Base-by-base conservation (phyloP, 257 asterid genomes). In the Petunia axillaris region DNA sequence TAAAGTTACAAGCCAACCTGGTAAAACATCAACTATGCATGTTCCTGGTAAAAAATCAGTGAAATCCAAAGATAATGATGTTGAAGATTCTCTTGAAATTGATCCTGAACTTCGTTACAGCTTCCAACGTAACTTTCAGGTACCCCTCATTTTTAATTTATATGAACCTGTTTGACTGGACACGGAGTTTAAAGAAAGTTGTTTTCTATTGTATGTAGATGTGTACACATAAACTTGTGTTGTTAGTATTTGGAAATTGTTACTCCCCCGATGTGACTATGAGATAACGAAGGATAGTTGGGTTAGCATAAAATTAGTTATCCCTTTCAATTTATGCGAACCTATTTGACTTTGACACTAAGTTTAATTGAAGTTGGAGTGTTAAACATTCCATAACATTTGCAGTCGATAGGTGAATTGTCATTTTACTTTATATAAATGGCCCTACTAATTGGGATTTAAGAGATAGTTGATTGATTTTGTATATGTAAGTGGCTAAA, bases 61-160 rank as follows among this genome's bases (percentile, higher is more conserved):
- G 68, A 81, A 81, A 74, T 83, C 91, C 78, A 70, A 79, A 75
- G 84, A 64, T 16, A 87, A 43, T 2, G 92, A 87, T 44, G 93
- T 57, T 8, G 87, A 82, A 6, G 87, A 92, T 62, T 87, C 94
- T 36, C 89, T 86, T 59, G 93, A 93, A 83, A 93, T 95, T 65
- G 99, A 95, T 83, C 92, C 98, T 40, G 97, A 95, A 44, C 86
- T 95, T 15, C 98, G 99, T 40, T 93, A 95, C 91, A 86, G 92
- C 88, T 95, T 95, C 91, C 98, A 95, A 91, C 97, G 99, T 77
- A 95, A 95, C 77, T 91, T 84, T 83, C 97, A 95, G 97, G 98
- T 93, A 57, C 62, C 48, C 43, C 6, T 52, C 57, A 0, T 25
- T 25, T 25, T 25, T 25, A 25, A 25, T 25, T 25, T 25, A 25